Evolutionary conservation across 352 stramenopile species (phyloP), one percentile per base, ranked within the genome.

Genomic region (Thraustotheca clavata): DNA sequence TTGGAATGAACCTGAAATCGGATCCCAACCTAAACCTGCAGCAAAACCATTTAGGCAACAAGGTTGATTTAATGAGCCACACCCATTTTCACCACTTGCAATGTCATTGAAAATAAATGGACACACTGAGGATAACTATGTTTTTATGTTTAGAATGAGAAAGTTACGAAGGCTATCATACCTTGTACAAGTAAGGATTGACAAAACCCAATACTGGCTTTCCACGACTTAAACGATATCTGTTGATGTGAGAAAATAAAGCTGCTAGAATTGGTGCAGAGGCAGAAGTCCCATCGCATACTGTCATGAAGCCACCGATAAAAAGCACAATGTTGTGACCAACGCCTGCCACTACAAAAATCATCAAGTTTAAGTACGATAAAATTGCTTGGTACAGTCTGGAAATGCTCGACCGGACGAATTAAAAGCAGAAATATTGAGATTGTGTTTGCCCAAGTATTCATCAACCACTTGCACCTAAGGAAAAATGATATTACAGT

Each of bases 101-200:
- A 91, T 76, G 60, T 91, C 83, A 0, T 62, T 46, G 54, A 91
- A 91, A 33, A 91, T 75, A 22, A 86, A 70, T 3, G 83, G 80
- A 43, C 80, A 89, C 26, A 75, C 67, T 0, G 75, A 66, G 33
- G 79, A 54, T 16, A 65, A 46, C 57, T 65, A 62, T 11, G n/a
- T n/a, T n/a, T n/a, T n/a, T n/a, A n/a, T n/a, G n/a, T n/a, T n/a
- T n/a, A n/a, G n/a, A n/a, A n/a, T n/a, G n/a, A n/a, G n/a, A n/a
- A 49, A 26, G 31, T n/a, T n/a, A n/a, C n/a, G n/a, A n/a, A n/a
- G n/a, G n/a, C n/a, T n/a, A n/a, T n/a, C n/a, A n/a, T 38, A 60
- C 60, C 29, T 81, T 68, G 72, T 91, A 91, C 26, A 91, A 70
- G 24, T 89, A 62, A 6, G 83, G 83, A 31, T 89, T 88, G 4